Evolutionary conservation across 805 yeast genomes (phyloP), one percentile per base, ranked within the genome.

Genomic region (Candida ulmi): DNA sequence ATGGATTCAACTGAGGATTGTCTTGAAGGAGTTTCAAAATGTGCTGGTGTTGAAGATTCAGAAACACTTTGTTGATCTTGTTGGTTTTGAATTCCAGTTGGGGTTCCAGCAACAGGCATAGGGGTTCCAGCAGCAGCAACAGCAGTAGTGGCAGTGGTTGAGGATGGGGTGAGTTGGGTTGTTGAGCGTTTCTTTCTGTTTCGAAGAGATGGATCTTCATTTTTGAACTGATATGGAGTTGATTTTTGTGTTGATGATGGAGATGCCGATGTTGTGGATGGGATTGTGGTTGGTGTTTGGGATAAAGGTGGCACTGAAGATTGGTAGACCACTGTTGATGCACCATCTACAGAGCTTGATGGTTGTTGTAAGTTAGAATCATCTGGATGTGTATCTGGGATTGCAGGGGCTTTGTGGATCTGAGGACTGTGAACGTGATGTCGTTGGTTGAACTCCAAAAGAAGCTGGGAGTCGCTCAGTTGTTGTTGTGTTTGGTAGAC

Each of bases 401-500:
- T 12, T 8, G 28, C 28, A 5, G 6, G 12, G 11, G 6, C 5
- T 30, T 21, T 27, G 21, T 21, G 38, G 23, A 19, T 23, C 38
- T 19, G 36, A 30, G 28, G 36, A 24, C 17, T 36, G 31, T 21
- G 36, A 11, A 31, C 35, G 24, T 15, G 33, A 4, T 33, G 48
- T 37, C 48, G 30, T 38, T 49, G 51, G 4, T 51, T 46, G 36
- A 55, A 46, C 33, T 54, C 51, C 16, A 55, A 37, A 8, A 55
- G 31, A 2, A 55, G 50, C 23, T 54, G 51, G 1, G 60, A 55
- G 39, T 55, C 60, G n/a, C 50, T 48, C 11, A 55, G 45, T 31
- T 55, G 48, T 33, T 54, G 57, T 33, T 52, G 53, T 27, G 41
- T 54, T 34, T 55, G 60, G 37, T 52, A 55, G 15, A 44, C 41